These are phyloP conservation scores for Colletotrichum zoysiae DNA, from an alignment of 2,329 filamentous ascomycete genomes.

Conservation along the genomic window DNA sequence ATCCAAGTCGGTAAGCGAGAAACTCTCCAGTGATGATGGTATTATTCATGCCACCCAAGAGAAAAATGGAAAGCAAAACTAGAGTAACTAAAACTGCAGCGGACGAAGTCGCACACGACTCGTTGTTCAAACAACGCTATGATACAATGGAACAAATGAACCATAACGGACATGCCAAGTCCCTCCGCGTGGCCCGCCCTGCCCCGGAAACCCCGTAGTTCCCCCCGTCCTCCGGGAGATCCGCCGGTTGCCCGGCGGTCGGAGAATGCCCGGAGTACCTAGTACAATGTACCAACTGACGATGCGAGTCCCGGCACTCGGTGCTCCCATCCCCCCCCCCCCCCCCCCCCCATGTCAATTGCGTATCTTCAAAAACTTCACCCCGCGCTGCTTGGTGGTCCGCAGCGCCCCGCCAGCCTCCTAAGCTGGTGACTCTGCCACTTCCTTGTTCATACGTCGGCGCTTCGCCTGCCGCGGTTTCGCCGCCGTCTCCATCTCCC, in stretches of 20 bases:
- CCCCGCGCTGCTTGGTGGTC: neutral
- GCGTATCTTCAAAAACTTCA: neutral
- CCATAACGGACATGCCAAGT: neutral
- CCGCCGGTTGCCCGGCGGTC: neutral
- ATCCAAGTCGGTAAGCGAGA: too few relatives aligned
- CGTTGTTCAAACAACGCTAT: neutral
- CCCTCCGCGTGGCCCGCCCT: neutral
- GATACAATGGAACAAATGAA: neutral
- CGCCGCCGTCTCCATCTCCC: neutral
- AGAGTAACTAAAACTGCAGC: neutral
- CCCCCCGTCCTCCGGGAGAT: neutral
- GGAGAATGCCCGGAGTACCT: neutral
- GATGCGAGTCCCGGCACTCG: neutral
- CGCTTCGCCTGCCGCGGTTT: slow-evolving; percentile 5
- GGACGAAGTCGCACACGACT: neutral
- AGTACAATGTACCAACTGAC: neutral
- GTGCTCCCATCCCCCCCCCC: too few relatives aligned
- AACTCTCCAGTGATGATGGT: too few relatives aligned
- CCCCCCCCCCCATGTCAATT: neutral
- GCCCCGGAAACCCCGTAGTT: neutral
- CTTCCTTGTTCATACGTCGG: slow-evolving; percentile 1
- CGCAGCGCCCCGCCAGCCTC: slow-evolving; percentile 1
- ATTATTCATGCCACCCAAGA: neutral
- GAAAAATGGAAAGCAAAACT: neutral
- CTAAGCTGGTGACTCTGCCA: slow-evolving; percentile 24